Evolutionary conservation across 2,329 filamentous ascomycete species (phyloP), one percentile per base, ranked within the genome.

Genomic region (Penicillium sp.): DNA sequence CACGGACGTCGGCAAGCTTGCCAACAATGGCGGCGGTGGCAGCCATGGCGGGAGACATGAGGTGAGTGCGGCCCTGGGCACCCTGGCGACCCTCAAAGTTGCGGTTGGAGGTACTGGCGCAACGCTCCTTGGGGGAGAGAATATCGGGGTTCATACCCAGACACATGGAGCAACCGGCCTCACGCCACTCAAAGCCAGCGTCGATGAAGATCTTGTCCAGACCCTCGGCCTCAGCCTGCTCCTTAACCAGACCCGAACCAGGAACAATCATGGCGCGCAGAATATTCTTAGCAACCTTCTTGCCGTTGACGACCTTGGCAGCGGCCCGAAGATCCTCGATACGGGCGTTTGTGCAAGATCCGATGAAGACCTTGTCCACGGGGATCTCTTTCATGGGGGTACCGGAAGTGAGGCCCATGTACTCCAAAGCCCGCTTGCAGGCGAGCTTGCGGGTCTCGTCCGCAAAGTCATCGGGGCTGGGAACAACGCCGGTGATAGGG

Each of bases 111-210:
- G 93, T 97, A 65, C 86, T 91, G 34, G 93, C 93, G 67, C 93
- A 97, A 63, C 93, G 85, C 74, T 98, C 93, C 68, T 86, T 81
- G 44, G 93, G 90, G 1, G 89, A 83, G 38, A 97, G 80, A 54
- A 98, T 97, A 68, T 98, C 93, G 0, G 93, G 91, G 76, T 98
- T 98, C 91, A 98, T 98, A 67, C 93, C 93, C 45, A 98, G 79
- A 68, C 93, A 97, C 93, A 98, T 98, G 53, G 88, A 95, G 80
- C 93, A 98, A 40, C 93, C 93, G 57, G 93, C 93, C 74, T 98
- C 93, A 66, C 93, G 83, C 91, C 91, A 97, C 69, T 97, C 91
- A 58, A 97, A 97, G 6, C 93, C 93, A 40, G 93, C 90, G 51
- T 95, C 88, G 7, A 74, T 65, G 71, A 98, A 97, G 65, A 96